Conservation (phyloP, 108 stramenopile species). For the Cyclostephanos tholiformis region DNA sequence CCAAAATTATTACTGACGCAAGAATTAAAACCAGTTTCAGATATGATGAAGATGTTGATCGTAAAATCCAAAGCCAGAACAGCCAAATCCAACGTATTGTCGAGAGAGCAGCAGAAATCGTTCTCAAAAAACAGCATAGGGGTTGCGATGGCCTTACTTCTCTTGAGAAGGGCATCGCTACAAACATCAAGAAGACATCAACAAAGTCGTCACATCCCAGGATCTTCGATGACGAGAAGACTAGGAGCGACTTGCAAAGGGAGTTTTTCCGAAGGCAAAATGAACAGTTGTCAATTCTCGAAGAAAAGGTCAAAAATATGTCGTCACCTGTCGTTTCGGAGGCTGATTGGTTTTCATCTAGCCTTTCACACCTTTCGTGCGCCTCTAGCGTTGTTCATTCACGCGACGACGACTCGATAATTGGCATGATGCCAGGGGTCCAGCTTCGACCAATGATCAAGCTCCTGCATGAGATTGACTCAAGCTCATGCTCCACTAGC, state of each 20-base stretch:
- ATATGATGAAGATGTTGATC: slow-evolving; percentile 23
- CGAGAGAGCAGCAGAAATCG: slow-evolving; percentile 33
- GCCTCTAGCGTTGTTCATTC: background rate
- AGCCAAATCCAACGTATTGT: slow-evolving; percentile 34
- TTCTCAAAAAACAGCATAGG: slow-evolving; percentile 9
- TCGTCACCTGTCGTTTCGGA: slow-evolving; percentile 4
- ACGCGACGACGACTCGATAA: slow-evolving; percentile 3
- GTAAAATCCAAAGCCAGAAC: slow-evolving; percentile 17
- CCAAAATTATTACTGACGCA: no score
- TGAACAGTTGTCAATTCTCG: slow-evolving; percentile 1
- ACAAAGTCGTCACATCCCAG: background rate
- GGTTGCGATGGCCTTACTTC: background rate
- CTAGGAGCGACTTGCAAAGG: background rate
- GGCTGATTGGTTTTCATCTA: background rate
- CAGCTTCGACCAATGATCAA: slow-evolving; percentile 16
- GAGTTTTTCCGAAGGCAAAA: slow-evolving; percentile 8
- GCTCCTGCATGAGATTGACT: background rate
- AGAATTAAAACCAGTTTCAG: background rate
- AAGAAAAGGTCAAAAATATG: slow-evolving; percentile 2
- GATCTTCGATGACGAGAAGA: background rate
- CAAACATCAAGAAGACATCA: background rate
- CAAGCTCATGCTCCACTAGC: background rate
- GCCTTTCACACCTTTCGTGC: background rate
- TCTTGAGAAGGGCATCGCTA: background rate
- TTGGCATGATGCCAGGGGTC: background rate